A percentile compares a stretch with the other conserved stretches of the same genome.
phyloP scores from a whole-genome alignment of 768 basidiomycete species.

The Termitomyces sp. region DNA sequence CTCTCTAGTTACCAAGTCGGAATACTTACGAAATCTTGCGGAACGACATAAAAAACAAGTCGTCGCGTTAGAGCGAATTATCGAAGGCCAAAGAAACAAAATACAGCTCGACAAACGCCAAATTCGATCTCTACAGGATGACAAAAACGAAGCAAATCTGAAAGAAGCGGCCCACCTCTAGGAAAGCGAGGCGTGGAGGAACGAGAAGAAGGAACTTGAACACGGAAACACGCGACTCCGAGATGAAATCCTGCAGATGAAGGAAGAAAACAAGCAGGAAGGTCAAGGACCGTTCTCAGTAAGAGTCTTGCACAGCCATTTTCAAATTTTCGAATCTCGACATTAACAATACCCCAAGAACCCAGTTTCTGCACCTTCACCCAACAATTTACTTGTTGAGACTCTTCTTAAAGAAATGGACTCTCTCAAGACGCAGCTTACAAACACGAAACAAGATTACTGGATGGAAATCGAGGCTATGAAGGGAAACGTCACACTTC shows the following conservation, averaged over 20 bases:
- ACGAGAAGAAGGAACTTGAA: neutral
- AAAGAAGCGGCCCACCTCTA: neutral
- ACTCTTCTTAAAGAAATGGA: neutral
- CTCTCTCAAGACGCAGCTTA: neutral
- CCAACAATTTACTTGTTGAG: neutral
- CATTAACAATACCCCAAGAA: neutral
- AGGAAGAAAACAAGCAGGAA: neutral
- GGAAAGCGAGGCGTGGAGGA: neutral
- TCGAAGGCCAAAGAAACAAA: neutral
- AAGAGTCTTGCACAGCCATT: neutral
- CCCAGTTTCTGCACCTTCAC: neutral
- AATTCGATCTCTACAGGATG: neutral
- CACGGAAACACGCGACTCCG: neutral
- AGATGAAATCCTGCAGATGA: neutral
- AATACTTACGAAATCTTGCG: neutral
- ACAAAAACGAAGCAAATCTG: neutral
- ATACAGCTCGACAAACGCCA: neutral
- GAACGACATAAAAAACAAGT: neutral
- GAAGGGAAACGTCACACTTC: neutral
- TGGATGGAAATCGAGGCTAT: neutral
- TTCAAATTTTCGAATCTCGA: neutral
- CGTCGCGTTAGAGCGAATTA: neutral
- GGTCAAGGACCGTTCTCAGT: neutral
- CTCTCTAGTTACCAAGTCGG: neutral
- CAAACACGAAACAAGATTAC: neutral